Conservation (phyloP, 2,329 filamentous ascomycete species). For the Diplocarpon mali region DNA sequence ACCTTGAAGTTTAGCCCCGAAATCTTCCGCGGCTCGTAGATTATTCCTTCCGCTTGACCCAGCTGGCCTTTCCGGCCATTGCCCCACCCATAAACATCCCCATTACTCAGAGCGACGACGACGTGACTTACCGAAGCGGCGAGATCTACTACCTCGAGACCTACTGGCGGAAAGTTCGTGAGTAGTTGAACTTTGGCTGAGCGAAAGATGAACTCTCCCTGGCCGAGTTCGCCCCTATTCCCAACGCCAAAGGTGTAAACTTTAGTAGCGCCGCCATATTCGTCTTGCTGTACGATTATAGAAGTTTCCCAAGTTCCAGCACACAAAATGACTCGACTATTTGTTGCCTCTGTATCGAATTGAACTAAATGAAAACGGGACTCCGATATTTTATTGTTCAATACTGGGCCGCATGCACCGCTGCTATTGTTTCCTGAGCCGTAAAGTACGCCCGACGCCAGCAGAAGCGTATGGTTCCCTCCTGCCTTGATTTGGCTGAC, state of each 20-base stretch:
- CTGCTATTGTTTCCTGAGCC: constrained; percentile 49
- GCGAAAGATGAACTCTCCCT: constrained; percentile 41
- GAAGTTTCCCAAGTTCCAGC: constrained; percentile 74
- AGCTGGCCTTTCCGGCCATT: constrained; percentile 77
- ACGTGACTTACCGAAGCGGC: constrained; percentile 70
- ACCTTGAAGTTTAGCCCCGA: constrained; percentile 49
- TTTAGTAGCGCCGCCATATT: constrained; percentile 31
- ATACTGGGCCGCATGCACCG: constrained; percentile 40
- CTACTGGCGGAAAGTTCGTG: constrained; percentile 51
- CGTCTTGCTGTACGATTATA: constrained; percentile 43
- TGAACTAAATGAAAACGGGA: constrained; percentile 15
- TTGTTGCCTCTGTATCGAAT: constrained; percentile 12
- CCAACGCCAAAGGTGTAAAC: constrained; percentile 58
- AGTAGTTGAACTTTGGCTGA: constrained; percentile 40
- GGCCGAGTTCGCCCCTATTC: constrained; percentile 60
- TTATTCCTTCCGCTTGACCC: constrained; percentile 43
- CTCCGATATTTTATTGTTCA: constrained; percentile 3
- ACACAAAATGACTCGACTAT: constrained; percentile 31
- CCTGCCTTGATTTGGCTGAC: constrained; percentile 41
- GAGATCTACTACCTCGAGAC: constrained; percentile 49
- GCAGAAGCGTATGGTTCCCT: constrained; percentile 77
- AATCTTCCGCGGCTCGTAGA: constrained; percentile 52
- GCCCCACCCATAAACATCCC: constrained; percentile 80
- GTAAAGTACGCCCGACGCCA: constrained; percentile 51
- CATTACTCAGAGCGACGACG: constrained; percentile 61